Evolutionary conservation across 768 basidiomycete species (phyloP).

Genomic region (Hericium rajendrae): DNA sequence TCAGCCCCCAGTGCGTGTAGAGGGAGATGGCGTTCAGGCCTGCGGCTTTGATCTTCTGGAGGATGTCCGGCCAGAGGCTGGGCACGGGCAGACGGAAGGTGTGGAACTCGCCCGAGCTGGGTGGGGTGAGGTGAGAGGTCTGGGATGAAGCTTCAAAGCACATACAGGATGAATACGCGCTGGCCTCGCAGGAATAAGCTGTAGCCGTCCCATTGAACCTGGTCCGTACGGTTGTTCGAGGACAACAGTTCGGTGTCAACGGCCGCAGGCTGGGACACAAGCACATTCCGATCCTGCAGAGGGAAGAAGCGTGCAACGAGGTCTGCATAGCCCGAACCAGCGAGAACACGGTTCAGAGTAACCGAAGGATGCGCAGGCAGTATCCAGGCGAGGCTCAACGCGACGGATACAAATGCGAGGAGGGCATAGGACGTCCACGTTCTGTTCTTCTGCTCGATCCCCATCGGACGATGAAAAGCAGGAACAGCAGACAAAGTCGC

Average conservation of each 20-base stretch:
- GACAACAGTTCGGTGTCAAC: not conserved
- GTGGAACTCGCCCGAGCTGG: conserved; percentile 79
- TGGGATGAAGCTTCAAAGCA: not conserved
- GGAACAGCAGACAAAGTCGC: not conserved
- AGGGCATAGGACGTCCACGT: not conserved
- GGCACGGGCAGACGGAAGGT: conserved; percentile 75
- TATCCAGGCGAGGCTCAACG: not conserved
- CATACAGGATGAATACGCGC: conserved; percentile 2
- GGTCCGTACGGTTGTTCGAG: conserved; percentile 8
- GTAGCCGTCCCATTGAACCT: conserved; percentile 15
- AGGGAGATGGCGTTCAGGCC: conserved; percentile 74
- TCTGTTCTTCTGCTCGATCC: not conserved
- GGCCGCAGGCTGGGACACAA: not conserved
- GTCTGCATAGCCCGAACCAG: not conserved
- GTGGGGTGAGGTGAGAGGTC: not conserved
- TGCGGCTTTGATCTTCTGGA: conserved; percentile 73
- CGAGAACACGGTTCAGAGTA: not conserved
- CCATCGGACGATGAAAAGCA: not conserved
- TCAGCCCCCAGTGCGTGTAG: conserved; percentile 72
- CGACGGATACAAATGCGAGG: not conserved
- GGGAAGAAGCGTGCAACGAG: not conserved
- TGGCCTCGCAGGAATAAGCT: conserved; percentile 12
- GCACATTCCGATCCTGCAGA: not conserved
- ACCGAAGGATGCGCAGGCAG: not conserved
- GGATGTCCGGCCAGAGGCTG: conserved; percentile 71